Percentiles rank a stretch among this genome's conserved stretches.
These are phyloP conservation scores for Globisporangium parvum DNA, from an alignment of 352 stramenopile genomes.

Conservation along the genomic window DNA sequence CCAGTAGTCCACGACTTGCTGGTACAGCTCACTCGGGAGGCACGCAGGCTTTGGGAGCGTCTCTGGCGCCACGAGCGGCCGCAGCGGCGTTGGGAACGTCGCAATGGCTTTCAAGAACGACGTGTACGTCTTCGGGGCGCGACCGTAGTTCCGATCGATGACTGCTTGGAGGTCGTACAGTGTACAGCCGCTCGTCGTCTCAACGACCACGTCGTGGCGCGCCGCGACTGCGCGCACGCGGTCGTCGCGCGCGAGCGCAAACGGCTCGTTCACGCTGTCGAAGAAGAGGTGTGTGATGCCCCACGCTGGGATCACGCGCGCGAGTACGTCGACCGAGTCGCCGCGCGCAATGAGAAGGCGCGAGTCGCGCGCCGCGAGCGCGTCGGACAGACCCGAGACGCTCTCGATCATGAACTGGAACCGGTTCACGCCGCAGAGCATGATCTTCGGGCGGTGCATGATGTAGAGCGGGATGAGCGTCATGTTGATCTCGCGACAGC, in stretches of 20 bases:
- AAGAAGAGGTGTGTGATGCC: conserved; percentile 89
- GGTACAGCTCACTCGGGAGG: conserved; percentile 48
- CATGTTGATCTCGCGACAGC: conserved; percentile 16
- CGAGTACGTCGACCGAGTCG: conserved; percentile 75
- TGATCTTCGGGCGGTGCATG: conserved; percentile 83
- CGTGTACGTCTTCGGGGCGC: conserved; percentile 73
- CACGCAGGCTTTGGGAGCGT: conserved; percentile 33
- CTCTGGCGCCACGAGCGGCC: conserved; percentile 38
- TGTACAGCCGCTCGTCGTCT: conserved; percentile 56
- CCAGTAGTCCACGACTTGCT: conserved; percentile 59
- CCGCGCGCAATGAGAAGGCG: conserved; percentile 70
- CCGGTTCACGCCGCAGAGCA: conserved; percentile 70
- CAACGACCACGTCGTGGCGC: conserved; percentile 57
- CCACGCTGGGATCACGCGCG: conserved; percentile 77
- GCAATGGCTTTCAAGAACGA: conserved; percentile 53
- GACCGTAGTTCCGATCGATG: conserved; percentile 43
- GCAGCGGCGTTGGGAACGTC: conserved; percentile 41
- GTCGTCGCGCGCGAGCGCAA: conserved; percentile 78
- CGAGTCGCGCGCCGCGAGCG: conserved; percentile 52
- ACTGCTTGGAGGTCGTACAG: conserved; percentile 69
- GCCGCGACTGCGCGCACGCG: conserved; percentile 47
- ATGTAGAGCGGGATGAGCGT: conserved; percentile 87
- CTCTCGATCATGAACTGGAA: conserved; percentile 94
- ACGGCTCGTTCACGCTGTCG: conserved; percentile 89
- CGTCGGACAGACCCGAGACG: conserved; percentile 75